A percentile compares a stretch with the other conserved stretches of the same genome.
phyloP scores from a whole-genome alignment of 352 stramenopile genomes.

The Phytophthora brassicae region DNA sequence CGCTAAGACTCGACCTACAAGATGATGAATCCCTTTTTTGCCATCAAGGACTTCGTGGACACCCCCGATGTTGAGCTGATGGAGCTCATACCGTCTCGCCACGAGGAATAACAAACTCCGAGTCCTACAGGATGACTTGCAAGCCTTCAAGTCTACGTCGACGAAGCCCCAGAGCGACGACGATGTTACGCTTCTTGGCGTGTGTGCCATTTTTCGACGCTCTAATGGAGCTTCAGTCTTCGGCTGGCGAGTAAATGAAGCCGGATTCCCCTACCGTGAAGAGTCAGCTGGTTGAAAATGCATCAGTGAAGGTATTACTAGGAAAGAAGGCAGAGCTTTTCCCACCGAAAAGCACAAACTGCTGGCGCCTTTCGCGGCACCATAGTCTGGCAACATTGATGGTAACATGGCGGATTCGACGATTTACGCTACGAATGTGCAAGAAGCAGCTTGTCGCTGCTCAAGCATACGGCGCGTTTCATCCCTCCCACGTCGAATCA shows the following conservation, averaged over 20 bases:
- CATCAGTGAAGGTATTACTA: not conserved
- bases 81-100: not conserved
- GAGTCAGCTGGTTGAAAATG: not conserved
- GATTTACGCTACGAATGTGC: too few species aligned
- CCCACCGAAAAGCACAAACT: not conserved
- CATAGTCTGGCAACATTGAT: not conserved
- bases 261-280: not conserved
- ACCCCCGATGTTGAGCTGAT: not conserved
- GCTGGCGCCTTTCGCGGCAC: not conserved
- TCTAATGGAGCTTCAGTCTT: not conserved
- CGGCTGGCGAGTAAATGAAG: not conserved
- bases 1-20: constrained; percentile 5
- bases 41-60: constrained; percentile 3
- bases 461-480: not conserved
- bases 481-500: not conserved
- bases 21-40: constrained; percentile 5
- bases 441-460: not conserved
- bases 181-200: constrained; percentile 1
- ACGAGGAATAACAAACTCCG: constrained; percentile 4
- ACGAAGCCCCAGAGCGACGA: constrained; percentile 10
- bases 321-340: not conserved
- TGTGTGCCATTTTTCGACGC: not conserved
- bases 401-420: not conserved
- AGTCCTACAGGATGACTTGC: not conserved
- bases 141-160: not conserved